Evolutionary conservation across 2,329 filamentous ascomycete species (phyloP), one percentile per base, ranked within the genome.

Genomic region (Purpureocillium lavendulum): DNA sequence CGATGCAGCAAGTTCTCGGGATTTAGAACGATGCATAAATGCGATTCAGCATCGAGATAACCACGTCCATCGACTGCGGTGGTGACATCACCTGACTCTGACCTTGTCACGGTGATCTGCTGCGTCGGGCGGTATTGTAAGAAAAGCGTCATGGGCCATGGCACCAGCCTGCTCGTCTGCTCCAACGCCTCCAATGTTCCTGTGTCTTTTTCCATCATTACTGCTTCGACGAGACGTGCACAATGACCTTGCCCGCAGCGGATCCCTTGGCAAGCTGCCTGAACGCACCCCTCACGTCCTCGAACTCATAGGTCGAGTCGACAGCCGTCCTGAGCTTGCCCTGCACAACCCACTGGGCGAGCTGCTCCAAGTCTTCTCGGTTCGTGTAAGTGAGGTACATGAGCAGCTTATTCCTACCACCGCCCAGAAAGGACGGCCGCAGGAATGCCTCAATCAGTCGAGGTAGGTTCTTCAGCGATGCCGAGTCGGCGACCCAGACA

Each of bases 221-320:
- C 21, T 26, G 10, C n/a, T 39, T 58, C 12, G 21, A 35, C 8
- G 35, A 26, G 8, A 46, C 47, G 4, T 46, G 45, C 21, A 66
- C 49, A 30, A 83, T 62, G 47, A 84, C 61, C 63, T 84, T 84
- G 1, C 80, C 80, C 38, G 61, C 71, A 4, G 71, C 64, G n/a
- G 74, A 66, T 0, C 73, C 73, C 3, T 68, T 72, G 60, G 75
- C 78, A 49, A 83, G 51, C 45, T 67, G 72, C 55, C 71, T 67
- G 57, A 73, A 80, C 3, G 77, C 80, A 50, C 71, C 64, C 1
- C 62, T 58, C 2, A 65, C 70, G 40, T 83, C 70, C 14, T 74
- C 69, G 51, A 80, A 77, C 16, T 66, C 63, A 49, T 70, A 81
- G 2, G 62, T 64, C 28, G 65, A 62, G 51, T 81, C 78, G 28